phyloP scores from a whole-genome alignment of 2,329 filamentous ascomycete species.

The Plectosphaerella plurivora region DNA sequence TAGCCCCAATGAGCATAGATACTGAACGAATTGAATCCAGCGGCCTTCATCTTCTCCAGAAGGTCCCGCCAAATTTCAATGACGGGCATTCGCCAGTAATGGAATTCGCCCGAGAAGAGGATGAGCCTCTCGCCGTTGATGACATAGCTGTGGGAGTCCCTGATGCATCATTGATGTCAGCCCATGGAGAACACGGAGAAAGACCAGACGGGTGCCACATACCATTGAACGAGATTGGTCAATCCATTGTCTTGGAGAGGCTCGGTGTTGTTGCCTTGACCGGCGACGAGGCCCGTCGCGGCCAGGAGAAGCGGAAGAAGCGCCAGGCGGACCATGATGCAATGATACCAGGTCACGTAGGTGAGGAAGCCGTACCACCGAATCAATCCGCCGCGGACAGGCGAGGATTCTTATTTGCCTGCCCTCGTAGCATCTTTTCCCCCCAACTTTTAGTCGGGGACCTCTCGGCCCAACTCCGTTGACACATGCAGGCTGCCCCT shows the following conservation, averaged over 20 bases:
- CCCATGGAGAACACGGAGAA: not conserved
- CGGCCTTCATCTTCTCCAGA: conserved; percentile 36
- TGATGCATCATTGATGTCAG: conserved; percentile 12
- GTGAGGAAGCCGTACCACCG: not conserved
- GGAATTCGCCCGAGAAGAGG: conserved; percentile 38
- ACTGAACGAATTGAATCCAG: conserved; percentile 36
- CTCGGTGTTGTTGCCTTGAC: conserved; percentile 3
- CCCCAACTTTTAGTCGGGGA: not conserved
- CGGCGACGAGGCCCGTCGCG: not conserved
- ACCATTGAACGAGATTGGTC: conserved; percentile 27
- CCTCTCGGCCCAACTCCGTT: not conserved
- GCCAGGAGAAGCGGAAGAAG: not conserved
- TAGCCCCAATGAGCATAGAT: conserved; percentile 38
- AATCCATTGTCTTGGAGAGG: conserved; percentile 25
- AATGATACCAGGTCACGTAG: not conserved
- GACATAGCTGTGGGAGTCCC: conserved; percentile 36
- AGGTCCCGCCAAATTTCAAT: conserved; percentile 35
- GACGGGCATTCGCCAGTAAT: conserved; percentile 36
- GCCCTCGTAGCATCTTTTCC: not conserved
- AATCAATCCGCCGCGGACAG: not conserved
- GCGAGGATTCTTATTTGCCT: not conserved
- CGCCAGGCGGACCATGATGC: not conserved
- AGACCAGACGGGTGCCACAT: not conserved
- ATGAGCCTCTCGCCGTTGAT: conserved; percentile 35
- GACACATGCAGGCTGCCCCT: not conserved